A percentile compares a stretch with the other conserved stretches of the same genome.
phyloP scores from a whole-genome alignment of 2,329 filamentous ascomycete species.

The Exserohilum rostratum region DNA sequence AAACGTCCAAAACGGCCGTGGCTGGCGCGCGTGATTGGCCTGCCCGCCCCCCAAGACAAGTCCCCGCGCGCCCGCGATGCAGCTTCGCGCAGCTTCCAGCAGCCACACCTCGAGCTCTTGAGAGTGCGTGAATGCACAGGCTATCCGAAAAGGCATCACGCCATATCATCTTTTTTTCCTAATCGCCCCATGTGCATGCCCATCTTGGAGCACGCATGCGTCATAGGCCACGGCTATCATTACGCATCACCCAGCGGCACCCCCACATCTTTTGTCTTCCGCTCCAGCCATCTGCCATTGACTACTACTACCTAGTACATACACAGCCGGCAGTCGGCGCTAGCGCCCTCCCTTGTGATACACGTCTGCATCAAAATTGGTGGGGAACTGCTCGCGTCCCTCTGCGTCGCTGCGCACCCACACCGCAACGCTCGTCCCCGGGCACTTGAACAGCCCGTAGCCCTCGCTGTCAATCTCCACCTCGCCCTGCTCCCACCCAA shows the following conservation, averaged over 20 bases:
- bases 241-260: not conserved
- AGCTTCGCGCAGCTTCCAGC: slow-evolving; percentile 15
- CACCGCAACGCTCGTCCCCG: slow-evolving; percentile 61
- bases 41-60: not conserved
- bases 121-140: no score
- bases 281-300: not conserved
- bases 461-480: slow-evolving; percentile 66
- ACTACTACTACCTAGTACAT: slow-evolving; percentile 4
- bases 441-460: slow-evolving; percentile 61
- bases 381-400: slow-evolving; percentile 49
- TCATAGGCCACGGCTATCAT: not conserved
- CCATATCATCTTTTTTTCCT: not conserved
- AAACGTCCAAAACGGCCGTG: slow-evolving; percentile 13
- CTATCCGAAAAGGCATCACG: slow-evolving; percentile 4
- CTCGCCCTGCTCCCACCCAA: slow-evolving; percentile 60
- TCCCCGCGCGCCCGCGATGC: slow-evolving; percentile 6
- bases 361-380: slow-evolving; percentile 45
- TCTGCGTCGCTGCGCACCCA: slow-evolving; percentile 65
- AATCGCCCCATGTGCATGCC: not conserved
- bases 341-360: slow-evolving; percentile 27
- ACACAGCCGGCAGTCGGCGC: no score
- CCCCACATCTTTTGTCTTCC: not conserved
- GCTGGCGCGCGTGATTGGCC: slow-evolving; percentile 11
- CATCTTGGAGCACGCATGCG: not conserved
- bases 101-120: no score